Conservation (phyloP, 1,284 basidiomycete species). For the Cystodermella granulosa region DNA sequence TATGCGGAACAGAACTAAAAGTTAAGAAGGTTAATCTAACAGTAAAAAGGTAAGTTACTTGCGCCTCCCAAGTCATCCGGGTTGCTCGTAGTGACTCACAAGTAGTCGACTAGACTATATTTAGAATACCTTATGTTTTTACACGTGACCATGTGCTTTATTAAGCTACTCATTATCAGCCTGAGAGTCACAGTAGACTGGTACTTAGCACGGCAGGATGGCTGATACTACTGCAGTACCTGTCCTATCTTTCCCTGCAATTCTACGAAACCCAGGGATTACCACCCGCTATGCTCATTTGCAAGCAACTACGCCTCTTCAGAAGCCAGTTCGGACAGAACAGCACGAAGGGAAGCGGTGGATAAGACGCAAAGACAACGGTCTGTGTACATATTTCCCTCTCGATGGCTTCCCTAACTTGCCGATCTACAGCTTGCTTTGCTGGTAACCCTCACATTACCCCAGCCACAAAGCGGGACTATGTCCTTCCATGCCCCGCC, state of each 20-base stretch:
- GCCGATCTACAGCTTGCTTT: constrained; percentile 52
- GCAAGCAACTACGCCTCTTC: constrained; percentile 15
- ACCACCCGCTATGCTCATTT: constrained; percentile 52
- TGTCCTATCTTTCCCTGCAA: constrained; percentile 62
- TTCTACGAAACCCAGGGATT: constrained; percentile 57
- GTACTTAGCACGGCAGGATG: no score
- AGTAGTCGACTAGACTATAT: no score
- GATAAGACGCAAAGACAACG: constrained; percentile 69
- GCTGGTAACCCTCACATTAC: constrained; percentile 66
- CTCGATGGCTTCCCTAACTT: constrained; percentile 5
- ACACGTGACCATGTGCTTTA: no score
- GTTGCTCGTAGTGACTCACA: no score
- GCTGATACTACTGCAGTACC: constrained; percentile 12
- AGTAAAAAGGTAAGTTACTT: no score
- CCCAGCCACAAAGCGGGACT: constrained; percentile 54
- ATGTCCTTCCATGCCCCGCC: constrained; percentile 42
- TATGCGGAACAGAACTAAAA: neutral
- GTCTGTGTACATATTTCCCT: constrained; percentile 38
- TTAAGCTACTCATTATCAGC: no score
- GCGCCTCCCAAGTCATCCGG: no score
- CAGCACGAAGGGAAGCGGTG: constrained; percentile 73
- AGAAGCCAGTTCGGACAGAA: constrained; percentile 43
- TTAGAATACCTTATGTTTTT: no score
- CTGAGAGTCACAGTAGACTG: no score
- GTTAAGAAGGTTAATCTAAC: no score